Evolutionary conservation across 441 rosid genomes (phyloP).

Genomic region (Adansonia grandidieri): DNA sequence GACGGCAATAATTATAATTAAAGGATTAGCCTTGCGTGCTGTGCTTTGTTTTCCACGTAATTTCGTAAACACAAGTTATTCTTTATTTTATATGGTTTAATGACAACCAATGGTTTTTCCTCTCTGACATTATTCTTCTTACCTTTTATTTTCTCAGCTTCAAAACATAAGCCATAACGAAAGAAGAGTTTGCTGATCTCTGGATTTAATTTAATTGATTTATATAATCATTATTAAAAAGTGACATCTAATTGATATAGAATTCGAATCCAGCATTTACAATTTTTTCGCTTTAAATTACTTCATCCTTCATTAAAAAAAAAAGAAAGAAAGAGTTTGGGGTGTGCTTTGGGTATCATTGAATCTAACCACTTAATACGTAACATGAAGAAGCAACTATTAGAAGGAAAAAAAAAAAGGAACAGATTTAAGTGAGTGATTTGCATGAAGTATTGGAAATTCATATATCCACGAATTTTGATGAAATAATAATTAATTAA

Average conservation of each 20-base stretch:
- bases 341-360: not conserved
- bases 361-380: no score
- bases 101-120: slow-evolving; percentile 17
- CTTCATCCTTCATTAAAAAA: no score
- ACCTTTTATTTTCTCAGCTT: not conserved
- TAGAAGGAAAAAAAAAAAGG: not conserved
- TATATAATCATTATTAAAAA: no score
- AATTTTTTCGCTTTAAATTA: no score
- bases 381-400: not conserved
- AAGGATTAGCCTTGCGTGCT: not conserved
- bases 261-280: no score
- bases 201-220: no score
- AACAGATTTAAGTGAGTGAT: not conserved
- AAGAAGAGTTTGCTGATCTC: no score
- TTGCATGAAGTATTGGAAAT: not conserved
- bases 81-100: not conserved
- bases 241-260: no score
- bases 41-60: slow-evolving; percentile 32
- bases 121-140: slow-evolving; percentile 18
- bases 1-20: not conserved
- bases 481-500: not conserved
- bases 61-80: slow-evolving; percentile 6
- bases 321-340: not conserved
- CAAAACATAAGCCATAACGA: no score
- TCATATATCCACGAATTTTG: not conserved